Conservation (phyloP, 768 basidiomycete genomes). For the Dioszegia crocea region DNA sequence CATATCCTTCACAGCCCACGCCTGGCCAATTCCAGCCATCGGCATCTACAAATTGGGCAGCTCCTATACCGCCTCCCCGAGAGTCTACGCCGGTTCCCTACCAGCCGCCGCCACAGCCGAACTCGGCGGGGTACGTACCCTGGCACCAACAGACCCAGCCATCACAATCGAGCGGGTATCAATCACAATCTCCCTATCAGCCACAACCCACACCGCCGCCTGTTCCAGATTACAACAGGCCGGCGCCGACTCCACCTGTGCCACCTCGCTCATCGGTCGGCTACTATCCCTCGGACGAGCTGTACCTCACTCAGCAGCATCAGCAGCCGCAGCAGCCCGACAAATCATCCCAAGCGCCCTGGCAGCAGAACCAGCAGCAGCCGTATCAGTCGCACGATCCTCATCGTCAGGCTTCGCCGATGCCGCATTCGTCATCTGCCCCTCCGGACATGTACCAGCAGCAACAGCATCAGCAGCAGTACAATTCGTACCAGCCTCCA, state of each 20-base stretch:
- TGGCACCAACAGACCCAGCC: constrained; percentile 45
- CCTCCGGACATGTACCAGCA: background rate
- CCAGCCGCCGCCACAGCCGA: background rate
- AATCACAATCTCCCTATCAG: constrained; percentile 5
- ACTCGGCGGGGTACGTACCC: constrained; percentile 29
- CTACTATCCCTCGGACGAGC: constrained; percentile 44
- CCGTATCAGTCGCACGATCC: constrained; percentile 4
- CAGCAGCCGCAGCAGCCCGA: constrained; percentile 8
- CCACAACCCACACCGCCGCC: constrained; percentile 16
- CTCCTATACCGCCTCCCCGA: constrained; percentile 5
- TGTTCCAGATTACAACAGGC: constrained; percentile 16
- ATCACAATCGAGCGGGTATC: background rate
- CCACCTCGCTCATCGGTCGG: constrained; percentile 30
- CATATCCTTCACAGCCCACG: background rate
- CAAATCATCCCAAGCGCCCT: background rate
- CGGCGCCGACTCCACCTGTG: constrained; percentile 21
- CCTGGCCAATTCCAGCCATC: background rate
- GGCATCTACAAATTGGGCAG: background rate
- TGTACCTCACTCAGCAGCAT: constrained; percentile 26
- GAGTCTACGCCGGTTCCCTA: constrained; percentile 10
- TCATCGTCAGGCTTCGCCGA: background rate
- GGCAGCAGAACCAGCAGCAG: constrained; percentile 19
- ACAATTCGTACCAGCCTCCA: background rate
- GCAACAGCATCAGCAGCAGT: background rate
- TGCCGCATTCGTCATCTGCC: background rate